Evolutionary conservation across 73 alveolate genomes (phyloP).

Genomic region (Uronychia binucleata): DNA sequence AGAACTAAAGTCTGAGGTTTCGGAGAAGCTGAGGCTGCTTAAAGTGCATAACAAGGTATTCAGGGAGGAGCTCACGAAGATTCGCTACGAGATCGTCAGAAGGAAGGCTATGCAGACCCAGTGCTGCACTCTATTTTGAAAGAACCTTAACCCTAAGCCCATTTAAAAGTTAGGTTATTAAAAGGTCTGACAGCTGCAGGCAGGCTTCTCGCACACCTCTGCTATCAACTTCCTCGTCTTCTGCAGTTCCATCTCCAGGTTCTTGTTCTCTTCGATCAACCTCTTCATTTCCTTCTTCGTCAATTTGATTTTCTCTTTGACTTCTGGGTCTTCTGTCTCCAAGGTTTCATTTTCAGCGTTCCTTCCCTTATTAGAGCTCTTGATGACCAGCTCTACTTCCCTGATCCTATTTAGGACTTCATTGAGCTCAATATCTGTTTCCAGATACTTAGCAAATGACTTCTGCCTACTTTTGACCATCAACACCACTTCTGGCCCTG

Average conservation of each 20-base stretch:
- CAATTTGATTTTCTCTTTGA: neutral
- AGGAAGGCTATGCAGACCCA: neutral
- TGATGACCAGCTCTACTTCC: neutral
- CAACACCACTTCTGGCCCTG: neutral
- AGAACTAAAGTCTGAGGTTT: neutral
- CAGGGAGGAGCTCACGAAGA: neutral
- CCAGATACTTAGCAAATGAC: neutral
- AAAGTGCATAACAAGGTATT: neutral
- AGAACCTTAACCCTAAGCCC: no score
- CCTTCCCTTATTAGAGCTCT: neutral
- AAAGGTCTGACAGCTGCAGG: neutral
- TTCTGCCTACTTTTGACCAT: neutral
- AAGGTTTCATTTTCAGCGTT: no score
- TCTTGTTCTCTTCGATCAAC: neutral
- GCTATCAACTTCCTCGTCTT: neutral
- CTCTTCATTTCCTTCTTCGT: neutral
- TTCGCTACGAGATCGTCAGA: neutral
- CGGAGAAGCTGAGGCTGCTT: neutral
- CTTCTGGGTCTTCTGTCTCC: neutral
- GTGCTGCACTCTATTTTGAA: neutral
- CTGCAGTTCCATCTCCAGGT: neutral
- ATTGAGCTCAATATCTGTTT: neutral
- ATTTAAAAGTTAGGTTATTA: no score
- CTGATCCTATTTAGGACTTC: neutral
- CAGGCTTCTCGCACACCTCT: neutral